Percentiles rank a stretch among this genome's conserved stretches.
Conservation (phyloP, 2,329 filamentous ascomycete genomes). For the Colletotrichum musae region DNA sequence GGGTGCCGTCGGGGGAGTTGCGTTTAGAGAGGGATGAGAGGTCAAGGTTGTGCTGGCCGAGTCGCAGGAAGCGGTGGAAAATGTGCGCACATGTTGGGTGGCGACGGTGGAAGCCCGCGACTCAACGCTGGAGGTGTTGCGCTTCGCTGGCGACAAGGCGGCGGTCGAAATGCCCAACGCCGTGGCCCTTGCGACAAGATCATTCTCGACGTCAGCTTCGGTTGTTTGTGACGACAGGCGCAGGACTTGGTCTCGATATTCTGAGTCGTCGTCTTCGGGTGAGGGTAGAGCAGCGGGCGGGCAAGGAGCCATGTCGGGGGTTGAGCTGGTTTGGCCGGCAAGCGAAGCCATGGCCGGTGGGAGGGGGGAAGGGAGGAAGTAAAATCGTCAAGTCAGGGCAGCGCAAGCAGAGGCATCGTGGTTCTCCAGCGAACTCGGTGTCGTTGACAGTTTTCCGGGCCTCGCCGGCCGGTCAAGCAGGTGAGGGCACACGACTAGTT, state of each 20-base stretch:
- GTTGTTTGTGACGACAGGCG: slow-evolving; percentile 49
- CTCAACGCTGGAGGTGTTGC: slow-evolving; percentile 56
- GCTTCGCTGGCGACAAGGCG: slow-evolving; percentile 51
- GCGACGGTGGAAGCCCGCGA: slow-evolving; percentile 58
- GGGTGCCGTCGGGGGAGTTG: slow-evolving; percentile 38
- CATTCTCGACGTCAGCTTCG: slow-evolving; percentile 57
- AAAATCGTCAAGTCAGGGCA: slow-evolving; percentile 34
- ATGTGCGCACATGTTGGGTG: slow-evolving; percentile 59
- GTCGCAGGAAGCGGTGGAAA: slow-evolving; percentile 57
- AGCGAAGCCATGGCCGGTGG: slow-evolving; percentile 37
- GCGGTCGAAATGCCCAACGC: slow-evolving; percentile 53
- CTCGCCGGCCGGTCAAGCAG: slow-evolving; percentile 30
- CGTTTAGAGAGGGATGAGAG: slow-evolving; percentile 59
- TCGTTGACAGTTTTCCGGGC: slow-evolving; percentile 25
- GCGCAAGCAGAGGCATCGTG: slow-evolving; percentile 38
- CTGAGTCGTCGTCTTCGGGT: slow-evolving; percentile 57
- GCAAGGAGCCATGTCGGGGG: slow-evolving; percentile 24
- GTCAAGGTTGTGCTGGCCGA: slow-evolving; percentile 60
- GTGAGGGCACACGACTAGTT: slow-evolving; percentile 25
- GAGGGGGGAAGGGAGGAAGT: slow-evolving; percentile 3
- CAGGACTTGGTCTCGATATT: slow-evolving; percentile 58
- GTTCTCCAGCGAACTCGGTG: slow-evolving; percentile 23
- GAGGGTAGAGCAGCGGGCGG: slow-evolving; percentile 13
- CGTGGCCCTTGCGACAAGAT: slow-evolving; percentile 52
- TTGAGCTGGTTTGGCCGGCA: slow-evolving; percentile 35